Conservation (phyloP, 495 filamentous ascomycete species). For the Xylaria flabelliformis region DNA sequence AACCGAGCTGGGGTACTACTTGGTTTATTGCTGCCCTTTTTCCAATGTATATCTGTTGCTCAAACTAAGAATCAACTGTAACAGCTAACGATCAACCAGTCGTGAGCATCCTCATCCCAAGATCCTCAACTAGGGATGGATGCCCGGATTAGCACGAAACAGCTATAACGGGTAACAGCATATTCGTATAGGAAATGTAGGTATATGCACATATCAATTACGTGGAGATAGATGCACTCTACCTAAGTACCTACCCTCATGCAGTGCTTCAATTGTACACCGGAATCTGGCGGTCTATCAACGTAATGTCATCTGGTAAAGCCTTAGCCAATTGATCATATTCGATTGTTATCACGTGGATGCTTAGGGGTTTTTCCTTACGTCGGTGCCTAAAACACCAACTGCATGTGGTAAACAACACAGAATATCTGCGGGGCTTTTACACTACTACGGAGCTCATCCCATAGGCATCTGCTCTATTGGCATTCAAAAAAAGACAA, state of each 20-base stretch:
- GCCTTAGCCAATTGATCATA: background rate
- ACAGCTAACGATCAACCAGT: background rate
- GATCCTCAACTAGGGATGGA: background rate
- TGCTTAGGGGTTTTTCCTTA: background rate
- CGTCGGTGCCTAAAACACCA: constrained; percentile 17
- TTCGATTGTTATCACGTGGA: background rate
- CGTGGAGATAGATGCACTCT: background rate
- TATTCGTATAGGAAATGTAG: background rate
- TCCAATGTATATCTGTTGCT: background rate
- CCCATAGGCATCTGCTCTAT: background rate
- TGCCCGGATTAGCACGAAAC: background rate
- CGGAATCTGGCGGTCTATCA: background rate
- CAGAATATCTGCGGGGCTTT: constrained; percentile 2
- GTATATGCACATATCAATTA: background rate
- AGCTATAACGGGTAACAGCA: background rate
- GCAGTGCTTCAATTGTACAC: background rate
- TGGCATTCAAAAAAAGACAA: background rate
- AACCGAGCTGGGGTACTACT: background rate
- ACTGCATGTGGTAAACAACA: background rate
- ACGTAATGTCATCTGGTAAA: background rate
- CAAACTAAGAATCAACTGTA: background rate
- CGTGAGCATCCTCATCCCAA: background rate
- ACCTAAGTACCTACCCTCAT: background rate
- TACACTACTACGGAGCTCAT: background rate
- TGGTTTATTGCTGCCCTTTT: background rate